Evolutionary conservation across 495 filamentous ascomycete species (phyloP).

Genomic region (Penicillium steckii): DNA sequence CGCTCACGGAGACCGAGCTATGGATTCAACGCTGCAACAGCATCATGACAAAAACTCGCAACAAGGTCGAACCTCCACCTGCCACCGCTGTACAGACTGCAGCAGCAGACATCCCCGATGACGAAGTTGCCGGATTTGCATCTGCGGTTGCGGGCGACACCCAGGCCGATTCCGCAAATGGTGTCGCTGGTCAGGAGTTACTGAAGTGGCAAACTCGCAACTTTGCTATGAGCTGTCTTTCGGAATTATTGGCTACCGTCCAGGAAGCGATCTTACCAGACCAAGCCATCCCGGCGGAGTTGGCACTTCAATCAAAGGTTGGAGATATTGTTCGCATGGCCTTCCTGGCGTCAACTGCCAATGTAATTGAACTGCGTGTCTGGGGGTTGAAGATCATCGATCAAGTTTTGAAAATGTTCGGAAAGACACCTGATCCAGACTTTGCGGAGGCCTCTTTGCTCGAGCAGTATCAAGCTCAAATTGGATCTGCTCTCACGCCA

Average conservation of each 20-base stretch:
- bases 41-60: slow-evolving; percentile 81
- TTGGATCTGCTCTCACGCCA: slow-evolving; percentile 92
- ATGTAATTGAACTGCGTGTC: slow-evolving; percentile 83
- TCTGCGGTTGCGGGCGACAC: slow-evolving; percentile 62
- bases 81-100: slow-evolving; percentile 48
- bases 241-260: slow-evolving; percentile 73
- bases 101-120: slow-evolving; percentile 80
- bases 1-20: slow-evolving; percentile 67
- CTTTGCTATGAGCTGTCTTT: slow-evolving; percentile 90
- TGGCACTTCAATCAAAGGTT: slow-evolving; percentile 76
- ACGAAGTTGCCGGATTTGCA: slow-evolving; percentile 95
- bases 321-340: slow-evolving; percentile 96
- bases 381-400: slow-evolving; percentile 92
- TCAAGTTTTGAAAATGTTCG: slow-evolving; percentile 92
- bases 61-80: slow-evolving; percentile 51
- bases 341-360: slow-evolving; percentile 94
- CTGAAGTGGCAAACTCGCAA: slow-evolving; percentile 94
- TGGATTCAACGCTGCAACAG: slow-evolving; percentile 90
- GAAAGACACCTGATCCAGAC: slow-evolving; percentile 91
- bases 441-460: slow-evolving; percentile 93
- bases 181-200: slow-evolving; percentile 75
- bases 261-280: slow-evolving; percentile 70
- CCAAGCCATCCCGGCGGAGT: slow-evolving; percentile 66
- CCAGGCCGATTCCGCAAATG: slow-evolving; percentile 58
- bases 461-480: slow-evolving; percentile 98